These are phyloP conservation scores for Lactarius sp. DNA, from an alignment of 768 basidiomycete genomes.

Conservation along the genomic window DNA sequence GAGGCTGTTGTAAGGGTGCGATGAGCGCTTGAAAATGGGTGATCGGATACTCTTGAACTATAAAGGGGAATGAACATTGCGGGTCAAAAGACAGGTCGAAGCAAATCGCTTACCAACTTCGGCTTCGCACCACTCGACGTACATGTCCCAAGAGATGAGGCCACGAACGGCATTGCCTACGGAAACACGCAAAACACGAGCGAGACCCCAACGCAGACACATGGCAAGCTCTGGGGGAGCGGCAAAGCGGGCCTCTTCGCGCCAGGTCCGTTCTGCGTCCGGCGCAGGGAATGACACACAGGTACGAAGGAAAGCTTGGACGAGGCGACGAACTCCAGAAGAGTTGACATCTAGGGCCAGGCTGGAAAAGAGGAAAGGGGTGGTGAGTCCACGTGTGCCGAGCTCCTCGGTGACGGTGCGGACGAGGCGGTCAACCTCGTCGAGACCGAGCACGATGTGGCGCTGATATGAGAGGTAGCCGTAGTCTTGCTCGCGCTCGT, in stretches of 20 bases:
- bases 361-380: conserved; percentile 88
- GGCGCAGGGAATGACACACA: conserved; percentile 35
- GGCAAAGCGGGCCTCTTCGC: conserved; percentile 79
- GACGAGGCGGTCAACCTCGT: conserved; percentile 68
- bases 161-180: conserved; percentile 75
- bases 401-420: conserved; percentile 66
- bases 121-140: conserved; percentile 72
- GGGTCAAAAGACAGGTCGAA: not conserved
- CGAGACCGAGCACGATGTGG: conserved; percentile 72
- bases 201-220: conserved; percentile 90
- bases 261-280: conserved; percentile 54
- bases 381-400: conserved; percentile 65
- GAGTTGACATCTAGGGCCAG: conserved; percentile 81
- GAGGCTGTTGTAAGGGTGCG: conserved; percentile 44
- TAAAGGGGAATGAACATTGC: conserved; percentile 13
- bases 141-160: conserved; percentile 79
- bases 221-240: conserved; percentile 86
- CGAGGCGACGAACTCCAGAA: conserved; percentile 67
- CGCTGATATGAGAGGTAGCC: conserved; percentile 71
- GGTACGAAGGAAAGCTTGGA: conserved; percentile 73
- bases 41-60: conserved; percentile 63
- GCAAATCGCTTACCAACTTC: conserved; percentile 62
- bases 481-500: conserved; percentile 44
- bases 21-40: conserved; percentile 71
- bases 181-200: conserved; percentile 65